Conservation (phyloP, 208 protist genomes). For the Endotrypanum monterogeii region DNA sequence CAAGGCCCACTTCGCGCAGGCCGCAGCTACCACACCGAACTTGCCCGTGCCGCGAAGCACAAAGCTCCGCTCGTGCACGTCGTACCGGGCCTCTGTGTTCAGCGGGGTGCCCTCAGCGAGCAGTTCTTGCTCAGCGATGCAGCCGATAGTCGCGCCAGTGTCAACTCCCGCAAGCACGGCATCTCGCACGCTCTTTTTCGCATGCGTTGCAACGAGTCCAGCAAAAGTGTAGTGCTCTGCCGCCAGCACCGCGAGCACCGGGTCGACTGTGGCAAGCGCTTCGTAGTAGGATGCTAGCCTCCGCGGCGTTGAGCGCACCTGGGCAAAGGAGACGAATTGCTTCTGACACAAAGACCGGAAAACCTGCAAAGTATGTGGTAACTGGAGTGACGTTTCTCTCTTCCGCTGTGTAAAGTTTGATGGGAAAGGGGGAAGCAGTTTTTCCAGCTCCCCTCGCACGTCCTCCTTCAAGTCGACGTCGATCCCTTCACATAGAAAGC, state of each 20-base stretch:
- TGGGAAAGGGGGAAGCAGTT: slow-evolving; percentile 44
- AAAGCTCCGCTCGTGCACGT: slow-evolving; percentile 77
- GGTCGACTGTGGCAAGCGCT: slow-evolving; percentile 63
- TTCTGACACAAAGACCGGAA: slow-evolving; percentile 62
- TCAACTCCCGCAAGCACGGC: slow-evolving; percentile 65
- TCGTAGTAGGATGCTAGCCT: slow-evolving; percentile 79
- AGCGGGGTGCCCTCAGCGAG: slow-evolving; percentile 73
- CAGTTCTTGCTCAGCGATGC: slow-evolving; percentile 75
- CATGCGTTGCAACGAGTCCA: slow-evolving; percentile 74
- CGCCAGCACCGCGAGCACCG: slow-evolving; percentile 61
- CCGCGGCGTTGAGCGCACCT: slow-evolving; percentile 77
- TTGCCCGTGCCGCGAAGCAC: slow-evolving; percentile 81
- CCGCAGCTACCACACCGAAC: slow-evolving; percentile 77
- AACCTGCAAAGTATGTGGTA: slow-evolving; percentile 49
- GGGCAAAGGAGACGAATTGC: slow-evolving; percentile 75
- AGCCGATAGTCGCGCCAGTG: slow-evolving; percentile 56
- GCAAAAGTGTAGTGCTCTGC: slow-evolving; percentile 89
- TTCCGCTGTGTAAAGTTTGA: slow-evolving; percentile 60
- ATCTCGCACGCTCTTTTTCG: slow-evolving; percentile 39
- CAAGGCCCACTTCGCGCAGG: slow-evolving; percentile 78
- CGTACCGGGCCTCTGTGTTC: slow-evolving; percentile 86
- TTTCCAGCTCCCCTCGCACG: slow-evolving; percentile 59
- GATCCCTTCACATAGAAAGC: slow-evolving; percentile 80
- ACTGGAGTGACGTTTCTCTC: background rate
- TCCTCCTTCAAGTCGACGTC: slow-evolving; percentile 87